Evolutionary conservation across 306 rosid species (phyloP).

Genomic region (Ochetophila trinervis): DNA sequence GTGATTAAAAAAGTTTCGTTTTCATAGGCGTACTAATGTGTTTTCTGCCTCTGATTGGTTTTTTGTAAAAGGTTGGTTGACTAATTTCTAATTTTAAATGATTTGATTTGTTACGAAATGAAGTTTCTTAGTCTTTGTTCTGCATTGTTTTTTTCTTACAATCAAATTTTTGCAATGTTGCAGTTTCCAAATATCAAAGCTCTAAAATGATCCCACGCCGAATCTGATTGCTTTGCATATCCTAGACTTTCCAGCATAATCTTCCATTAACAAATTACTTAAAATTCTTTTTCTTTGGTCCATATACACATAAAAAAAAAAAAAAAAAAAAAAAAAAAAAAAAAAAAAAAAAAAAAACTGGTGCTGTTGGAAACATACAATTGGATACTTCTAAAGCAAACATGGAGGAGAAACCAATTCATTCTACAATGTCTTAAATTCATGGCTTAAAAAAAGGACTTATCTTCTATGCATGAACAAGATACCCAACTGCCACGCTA

Average conservation of each 20-base stretch:
- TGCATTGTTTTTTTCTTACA: neutral
- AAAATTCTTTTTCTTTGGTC: constrained; percentile 22
- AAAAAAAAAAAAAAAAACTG: too few relatives aligned
- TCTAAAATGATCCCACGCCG: too few relatives aligned
- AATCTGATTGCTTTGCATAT: neutral
- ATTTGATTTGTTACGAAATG: too few relatives aligned
- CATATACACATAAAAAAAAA: constrained; percentile 37
- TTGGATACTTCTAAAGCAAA: constrained; percentile 27
- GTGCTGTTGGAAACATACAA: constrained; percentile 32
- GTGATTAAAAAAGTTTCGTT: constrained; percentile 30
- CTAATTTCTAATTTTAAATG: neutral
- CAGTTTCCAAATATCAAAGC: too few relatives aligned
- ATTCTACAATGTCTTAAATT: constrained; percentile 10
- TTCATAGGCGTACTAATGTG: constrained; percentile 23
- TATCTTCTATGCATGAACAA: constrained; percentile 46
- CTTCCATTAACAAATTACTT: constrained; percentile 12
- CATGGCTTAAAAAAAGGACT: constrained; percentile 3
- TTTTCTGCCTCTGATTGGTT: constrained; percentile 1
- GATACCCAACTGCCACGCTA: constrained; percentile 65
- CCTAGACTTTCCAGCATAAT: neutral
- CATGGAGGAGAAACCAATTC: constrained; percentile 20
- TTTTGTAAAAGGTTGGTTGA: constrained; percentile 19
- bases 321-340: too few relatives aligned
- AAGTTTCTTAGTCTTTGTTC: too few relatives aligned
- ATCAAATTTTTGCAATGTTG: too few relatives aligned